These are phyloP conservation scores for Lipomyces yamadae DNA, from an alignment of 805 yeast species.

Conservation along the genomic window DNA sequence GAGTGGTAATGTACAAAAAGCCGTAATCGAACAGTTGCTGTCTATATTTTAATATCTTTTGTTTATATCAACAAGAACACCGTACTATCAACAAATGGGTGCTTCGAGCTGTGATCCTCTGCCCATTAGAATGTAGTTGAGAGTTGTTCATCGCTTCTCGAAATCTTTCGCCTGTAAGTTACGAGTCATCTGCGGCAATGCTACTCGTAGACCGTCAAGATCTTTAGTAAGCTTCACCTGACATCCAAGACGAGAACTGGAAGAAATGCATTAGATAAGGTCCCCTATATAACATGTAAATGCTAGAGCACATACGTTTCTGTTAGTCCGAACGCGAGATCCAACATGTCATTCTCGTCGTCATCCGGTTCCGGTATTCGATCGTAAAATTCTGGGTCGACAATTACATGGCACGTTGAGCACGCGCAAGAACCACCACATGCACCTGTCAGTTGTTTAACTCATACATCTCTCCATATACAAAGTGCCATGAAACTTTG, in stretches of 20 bases:
- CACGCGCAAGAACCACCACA: slow-evolving; percentile 99
- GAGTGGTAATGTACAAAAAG: not conserved
- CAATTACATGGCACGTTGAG: slow-evolving; percentile 95
- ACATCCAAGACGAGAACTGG: slow-evolving; percentile 85
- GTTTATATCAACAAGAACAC: not conserved
- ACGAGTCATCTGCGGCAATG: slow-evolving; percentile 96
- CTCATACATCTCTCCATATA: not conserved
- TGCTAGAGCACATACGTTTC: slow-evolving; percentile 61
- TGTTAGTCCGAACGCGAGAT: slow-evolving; percentile 94
- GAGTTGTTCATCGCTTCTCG: slow-evolving; percentile 39
- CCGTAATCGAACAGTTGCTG: not conserved
- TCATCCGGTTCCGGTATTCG: slow-evolving; percentile 92
- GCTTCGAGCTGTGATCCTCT: not conserved
- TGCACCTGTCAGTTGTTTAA: slow-evolving; percentile 56
- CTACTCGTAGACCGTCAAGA: slow-evolving; percentile 90
- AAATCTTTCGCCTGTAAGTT: slow-evolving; percentile 85
- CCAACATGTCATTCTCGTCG: slow-evolving; percentile 98
- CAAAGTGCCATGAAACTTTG: not conserved
- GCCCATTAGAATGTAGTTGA: not conserved
- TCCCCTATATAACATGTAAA: not conserved
- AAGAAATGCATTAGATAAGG: not conserved
- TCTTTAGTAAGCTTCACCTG: slow-evolving; percentile 89
- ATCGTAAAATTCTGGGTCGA: slow-evolving; percentile 94
- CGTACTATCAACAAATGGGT: not conserved
- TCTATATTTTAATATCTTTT: not conserved